Conservation (phyloP, 176 grass and related monocot species). For the Oryza meyeriana region DNA sequence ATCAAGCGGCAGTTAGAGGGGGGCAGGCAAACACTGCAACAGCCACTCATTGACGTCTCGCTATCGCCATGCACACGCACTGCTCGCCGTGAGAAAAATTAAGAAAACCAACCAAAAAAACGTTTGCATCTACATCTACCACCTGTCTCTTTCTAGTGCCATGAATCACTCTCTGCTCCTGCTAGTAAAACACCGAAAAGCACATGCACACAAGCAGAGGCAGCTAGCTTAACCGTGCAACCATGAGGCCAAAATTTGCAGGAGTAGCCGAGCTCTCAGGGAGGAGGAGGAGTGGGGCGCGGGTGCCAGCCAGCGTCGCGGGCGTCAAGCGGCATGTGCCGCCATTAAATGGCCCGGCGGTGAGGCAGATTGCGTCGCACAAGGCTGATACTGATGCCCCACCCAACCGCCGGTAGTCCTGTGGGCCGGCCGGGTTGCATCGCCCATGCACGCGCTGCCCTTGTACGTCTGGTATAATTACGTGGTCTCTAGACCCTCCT, state of each 20-base stretch:
- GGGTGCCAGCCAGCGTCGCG: not conserved
- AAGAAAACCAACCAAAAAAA: not conserved
- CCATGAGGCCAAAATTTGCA: no score
- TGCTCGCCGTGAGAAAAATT: not conserved
- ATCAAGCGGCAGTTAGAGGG: slow-evolving; percentile 21
- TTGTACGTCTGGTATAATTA: not conserved
- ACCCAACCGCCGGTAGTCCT: not conserved
- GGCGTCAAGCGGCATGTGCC: not conserved
- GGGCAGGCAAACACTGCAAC: not conserved
- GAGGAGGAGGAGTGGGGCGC: not conserved
- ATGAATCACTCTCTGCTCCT: no score
- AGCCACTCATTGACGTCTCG: slow-evolving; percentile 13
- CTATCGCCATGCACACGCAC: slow-evolving; percentile 11
- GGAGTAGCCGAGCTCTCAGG: no score
- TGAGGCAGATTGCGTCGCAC: not conserved
- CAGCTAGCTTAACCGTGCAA: no score
- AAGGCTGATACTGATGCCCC: not conserved
- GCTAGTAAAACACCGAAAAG: no score
- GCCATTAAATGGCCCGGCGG: not conserved
- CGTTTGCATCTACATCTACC: not conserved
- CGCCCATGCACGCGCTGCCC: no score
- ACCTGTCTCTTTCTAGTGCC: not conserved
- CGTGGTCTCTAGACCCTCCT: not conserved
- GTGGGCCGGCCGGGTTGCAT: no score
- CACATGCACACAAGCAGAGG: no score